Percentiles rank a stretch among this genome's conserved stretches.
Conservation (phyloP, 106 monocot species). For the Platanthera guangdongensis region DNA sequence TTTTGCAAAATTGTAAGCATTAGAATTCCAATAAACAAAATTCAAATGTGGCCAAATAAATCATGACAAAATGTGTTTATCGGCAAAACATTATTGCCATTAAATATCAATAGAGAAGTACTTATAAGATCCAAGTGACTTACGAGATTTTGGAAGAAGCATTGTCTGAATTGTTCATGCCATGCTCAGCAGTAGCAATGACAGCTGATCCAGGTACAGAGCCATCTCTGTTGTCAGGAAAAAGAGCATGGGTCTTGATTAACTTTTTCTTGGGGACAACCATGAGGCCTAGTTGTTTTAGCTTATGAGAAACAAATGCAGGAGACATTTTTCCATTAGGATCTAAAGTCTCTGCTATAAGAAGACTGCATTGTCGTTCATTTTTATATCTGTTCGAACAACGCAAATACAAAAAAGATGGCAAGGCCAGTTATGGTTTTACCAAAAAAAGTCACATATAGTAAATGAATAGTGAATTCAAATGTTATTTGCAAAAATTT, state of each 20-base stretch:
- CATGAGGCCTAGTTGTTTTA: slow-evolving; percentile 55
- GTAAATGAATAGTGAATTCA: not conserved
- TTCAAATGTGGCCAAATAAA: not conserved
- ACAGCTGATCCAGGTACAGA: not conserved
- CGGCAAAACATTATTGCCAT: not conserved
- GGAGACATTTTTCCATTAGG: slow-evolving; percentile 57
- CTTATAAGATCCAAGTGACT: not conserved
- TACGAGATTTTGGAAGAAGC: not conserved
- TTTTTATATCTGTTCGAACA: slow-evolving; percentile 46
- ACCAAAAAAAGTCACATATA: not conserved
- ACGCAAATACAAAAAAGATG: slow-evolving; percentile 2
- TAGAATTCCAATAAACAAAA: not conserved
- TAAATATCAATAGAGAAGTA: not conserved
- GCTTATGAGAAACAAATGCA: slow-evolving; percentile 48
- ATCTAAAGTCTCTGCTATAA: slow-evolving; percentile 64
- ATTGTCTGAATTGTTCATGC: not conserved
- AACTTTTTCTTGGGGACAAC: slow-evolving; percentile 27
- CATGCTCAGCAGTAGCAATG: not conserved
- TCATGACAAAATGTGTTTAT: not conserved
- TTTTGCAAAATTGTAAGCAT: not conserved
- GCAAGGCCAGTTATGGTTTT: not conserved
- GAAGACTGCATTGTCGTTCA: slow-evolving; percentile 43
- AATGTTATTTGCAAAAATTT: not conserved
- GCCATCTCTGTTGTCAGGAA: not conserved
- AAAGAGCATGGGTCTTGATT: not conserved